Percentiles rank a stretch among this genome's conserved stretches.
phyloP scores from a whole-genome alignment of 805 yeast genomes.

The Yamadazyma ubonensis region DNA sequence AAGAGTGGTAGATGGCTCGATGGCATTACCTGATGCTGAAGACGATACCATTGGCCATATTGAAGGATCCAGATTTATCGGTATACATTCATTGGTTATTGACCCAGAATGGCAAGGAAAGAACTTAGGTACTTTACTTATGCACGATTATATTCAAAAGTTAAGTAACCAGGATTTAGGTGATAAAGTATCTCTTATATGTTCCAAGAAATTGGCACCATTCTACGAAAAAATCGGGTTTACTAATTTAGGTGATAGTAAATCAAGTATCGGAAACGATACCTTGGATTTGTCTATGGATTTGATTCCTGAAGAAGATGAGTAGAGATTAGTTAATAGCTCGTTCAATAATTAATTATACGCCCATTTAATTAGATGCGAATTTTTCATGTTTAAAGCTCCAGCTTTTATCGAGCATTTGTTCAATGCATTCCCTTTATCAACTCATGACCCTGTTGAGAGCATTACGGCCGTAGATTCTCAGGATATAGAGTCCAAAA shows the following conservation, averaged over 20 bases:
- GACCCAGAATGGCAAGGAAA: conserved; percentile 76
- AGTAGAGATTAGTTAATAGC: conserved; percentile 16
- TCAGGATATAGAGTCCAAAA: conserved; percentile 17
- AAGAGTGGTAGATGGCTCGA: conserved; percentile 54
- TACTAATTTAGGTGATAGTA: conserved; percentile 62
- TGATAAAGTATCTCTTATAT: conserved; percentile 69
- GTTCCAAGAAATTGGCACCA: conserved; percentile 64
- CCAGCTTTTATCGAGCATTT: conserved; percentile 46
- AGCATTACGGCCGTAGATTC: conserved; percentile 15
- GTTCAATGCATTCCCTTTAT: conserved; percentile 53
- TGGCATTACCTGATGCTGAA: conserved; percentile 52
- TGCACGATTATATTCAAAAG: conserved; percentile 90
- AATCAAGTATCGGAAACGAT: conserved; percentile 55
- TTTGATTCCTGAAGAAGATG: conserved; percentile 44
- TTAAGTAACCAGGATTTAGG: conserved; percentile 85
- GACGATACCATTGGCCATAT: conserved; percentile 56
- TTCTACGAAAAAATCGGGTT: conserved; percentile 86
- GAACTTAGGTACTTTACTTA: conserved; percentile 76
- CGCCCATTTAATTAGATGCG: conserved; percentile 3
- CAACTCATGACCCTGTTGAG: conserved; percentile 37
- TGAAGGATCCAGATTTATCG: conserved; percentile 72
- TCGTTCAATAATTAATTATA: neutral
- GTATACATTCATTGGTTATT: conserved; percentile 79
- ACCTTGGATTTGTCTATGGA: conserved; percentile 63
- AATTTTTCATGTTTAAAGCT: conserved; percentile 14